Evolutionary conservation across 805 yeast species (phyloP).

Genomic region (Wickerhamomyces chambardii): DNA sequence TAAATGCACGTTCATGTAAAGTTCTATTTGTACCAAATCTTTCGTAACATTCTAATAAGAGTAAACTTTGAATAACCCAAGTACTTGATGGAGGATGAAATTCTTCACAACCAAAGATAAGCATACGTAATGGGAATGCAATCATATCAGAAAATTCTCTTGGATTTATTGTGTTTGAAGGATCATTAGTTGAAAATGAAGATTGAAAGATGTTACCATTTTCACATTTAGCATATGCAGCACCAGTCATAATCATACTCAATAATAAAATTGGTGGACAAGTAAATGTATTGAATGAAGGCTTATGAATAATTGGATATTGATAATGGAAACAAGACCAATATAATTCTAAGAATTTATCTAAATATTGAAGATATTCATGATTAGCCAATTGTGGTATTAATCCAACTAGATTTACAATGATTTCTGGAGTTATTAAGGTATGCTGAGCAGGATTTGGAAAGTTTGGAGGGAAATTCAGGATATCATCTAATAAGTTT

Average conservation of each 20-base stretch:
- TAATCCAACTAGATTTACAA: slow-evolving; percentile 6
- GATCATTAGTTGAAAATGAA: neutral
- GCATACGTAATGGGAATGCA: slow-evolving; percentile 50
- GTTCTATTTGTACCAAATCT: slow-evolving; percentile 60
- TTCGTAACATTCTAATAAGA: slow-evolving; percentile 72
- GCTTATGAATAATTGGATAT: slow-evolving; percentile 36
- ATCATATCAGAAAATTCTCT: slow-evolving; percentile 23
- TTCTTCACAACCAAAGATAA: slow-evolving; percentile 59
- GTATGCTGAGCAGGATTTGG: slow-evolving; percentile 20
- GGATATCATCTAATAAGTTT: slow-evolving; percentile 16
- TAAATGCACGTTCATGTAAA: slow-evolving; percentile 74
- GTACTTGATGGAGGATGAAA: slow-evolving; percentile 70
- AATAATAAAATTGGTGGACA: slow-evolving; percentile 44
- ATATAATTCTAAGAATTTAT: slow-evolving; percentile 15
- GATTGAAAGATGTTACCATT: too few species aligned
- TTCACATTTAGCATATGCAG: slow-evolving; percentile 13
- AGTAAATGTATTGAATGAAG: slow-evolving; percentile 42
- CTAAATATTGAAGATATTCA: slow-evolving; percentile 12
- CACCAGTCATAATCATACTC: slow-evolving; percentile 35
- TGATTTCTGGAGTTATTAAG: slow-evolving; percentile 14
- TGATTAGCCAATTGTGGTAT: slow-evolving; percentile 15
- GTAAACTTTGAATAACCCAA: slow-evolving; percentile 69
- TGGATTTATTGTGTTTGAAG: slow-evolving; percentile 8
- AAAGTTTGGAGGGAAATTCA: slow-evolving; percentile 20
- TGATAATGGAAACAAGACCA: slow-evolving; percentile 25